These are phyloP conservation scores for Collybia sordida DNA, from an alignment of 768 basidiomycete genomes.

Conservation along the genomic window DNA sequence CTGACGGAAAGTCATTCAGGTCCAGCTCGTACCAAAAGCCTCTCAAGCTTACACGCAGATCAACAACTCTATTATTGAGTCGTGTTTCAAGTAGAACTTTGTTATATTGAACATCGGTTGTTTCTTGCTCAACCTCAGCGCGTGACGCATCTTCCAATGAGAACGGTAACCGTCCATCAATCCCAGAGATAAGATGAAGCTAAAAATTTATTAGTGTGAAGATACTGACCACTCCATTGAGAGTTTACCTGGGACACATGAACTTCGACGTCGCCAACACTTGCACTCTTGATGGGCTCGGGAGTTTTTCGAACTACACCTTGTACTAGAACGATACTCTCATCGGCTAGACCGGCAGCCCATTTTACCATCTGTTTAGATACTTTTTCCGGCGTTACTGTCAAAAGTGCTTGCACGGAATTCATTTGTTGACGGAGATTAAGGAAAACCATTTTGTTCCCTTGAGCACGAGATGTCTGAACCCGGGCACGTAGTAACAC, in stretches of 20 bases:
- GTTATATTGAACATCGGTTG: slow-evolving; percentile 61
- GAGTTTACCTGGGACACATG: slow-evolving; percentile 71
- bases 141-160: slow-evolving; percentile 90
- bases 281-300: slow-evolving; percentile 89
- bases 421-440: slow-evolving; percentile 85
- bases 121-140: slow-evolving; percentile 70
- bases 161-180: slow-evolving; percentile 85
- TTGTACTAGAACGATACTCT: slow-evolving; percentile 91
- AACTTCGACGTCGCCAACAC: slow-evolving; percentile 84
- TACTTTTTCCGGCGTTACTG: slow-evolving; percentile 68
- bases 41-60: slow-evolving; percentile 71
- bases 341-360: slow-evolving; percentile 72
- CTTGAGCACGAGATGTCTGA: slow-evolving; percentile 89
- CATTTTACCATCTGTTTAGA: slow-evolving; percentile 99
- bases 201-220: slow-evolving; percentile 27
- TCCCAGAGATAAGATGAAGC: slow-evolving; percentile 80
- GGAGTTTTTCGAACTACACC: slow-evolving; percentile 77
- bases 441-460: slow-evolving; percentile 94
- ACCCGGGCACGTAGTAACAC: slow-evolving; percentile 88
- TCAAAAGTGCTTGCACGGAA: slow-evolving; percentile 84
- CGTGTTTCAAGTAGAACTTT: slow-evolving; percentile 91
- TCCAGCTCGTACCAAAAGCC: neutral
- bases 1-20: slow-evolving; percentile 35
- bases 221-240: neutral
- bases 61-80: slow-evolving; percentile 90